Evolutionary conservation across 768 basidiomycete genomes (phyloP).

Genomic region (Asterophora parasitica): DNA sequence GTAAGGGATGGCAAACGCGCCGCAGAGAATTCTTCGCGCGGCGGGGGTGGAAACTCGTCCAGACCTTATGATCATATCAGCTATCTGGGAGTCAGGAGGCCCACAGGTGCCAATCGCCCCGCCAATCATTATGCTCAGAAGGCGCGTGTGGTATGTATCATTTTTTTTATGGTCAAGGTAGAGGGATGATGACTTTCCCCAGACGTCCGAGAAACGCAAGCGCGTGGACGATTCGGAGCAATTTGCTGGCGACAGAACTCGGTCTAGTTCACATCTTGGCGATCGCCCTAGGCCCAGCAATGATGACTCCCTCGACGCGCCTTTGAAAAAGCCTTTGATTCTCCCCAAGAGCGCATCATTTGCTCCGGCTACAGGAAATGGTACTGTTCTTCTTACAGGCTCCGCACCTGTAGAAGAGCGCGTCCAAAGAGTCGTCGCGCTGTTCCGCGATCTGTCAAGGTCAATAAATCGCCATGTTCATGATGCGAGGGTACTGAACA

Average conservation of each 20-base stretch:
- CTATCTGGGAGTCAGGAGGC: constrained; percentile 11
- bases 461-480: constrained; percentile 20
- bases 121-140: constrained; percentile 1
- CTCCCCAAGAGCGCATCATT: background rate
- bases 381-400: constrained; percentile 1
- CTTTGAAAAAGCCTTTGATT: background rate
- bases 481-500: background rate
- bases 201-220: constrained; percentile 12
- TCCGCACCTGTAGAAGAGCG: constrained; percentile 1
- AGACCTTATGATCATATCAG: constrained; percentile 10
- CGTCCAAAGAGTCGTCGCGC: constrained; percentile 23
- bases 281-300: background rate
- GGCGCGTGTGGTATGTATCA: constrained; percentile 4
- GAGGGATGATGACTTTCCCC: background rate
- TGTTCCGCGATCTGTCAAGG: constrained; percentile 40
- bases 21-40: constrained; percentile 2
- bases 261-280: background rate
- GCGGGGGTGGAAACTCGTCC: constrained; percentile 7
- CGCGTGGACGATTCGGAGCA: background rate
- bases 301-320: background rate
- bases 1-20: constrained; percentile 10
- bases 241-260: background rate
- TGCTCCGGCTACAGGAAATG: background rate
- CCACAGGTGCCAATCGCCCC: background rate
- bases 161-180: background rate